Percentiles rank a stretch among this genome's conserved stretches.
Conservation (phyloP, 306 rosid species). For the Hippophae gyantsensis region DNA sequence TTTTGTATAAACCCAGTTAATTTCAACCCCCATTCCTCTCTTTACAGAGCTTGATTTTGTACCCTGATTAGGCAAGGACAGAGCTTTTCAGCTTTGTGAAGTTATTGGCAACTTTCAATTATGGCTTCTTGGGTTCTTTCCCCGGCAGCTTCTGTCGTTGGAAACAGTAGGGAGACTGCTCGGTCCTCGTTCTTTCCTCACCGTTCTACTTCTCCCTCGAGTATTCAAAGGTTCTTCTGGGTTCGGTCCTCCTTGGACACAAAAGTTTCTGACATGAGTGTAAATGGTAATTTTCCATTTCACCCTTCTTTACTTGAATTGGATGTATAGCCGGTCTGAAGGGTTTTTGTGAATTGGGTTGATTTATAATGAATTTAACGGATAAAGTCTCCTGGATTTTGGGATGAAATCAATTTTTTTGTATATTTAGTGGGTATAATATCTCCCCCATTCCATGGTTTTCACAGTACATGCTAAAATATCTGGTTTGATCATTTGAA, state of each 20-base stretch:
- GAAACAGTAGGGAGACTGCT: constrained; percentile 24
- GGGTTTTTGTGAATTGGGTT: neutral
- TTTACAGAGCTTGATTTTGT: too few species aligned
- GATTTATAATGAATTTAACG: neutral
- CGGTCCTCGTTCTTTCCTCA: constrained; percentile 21
- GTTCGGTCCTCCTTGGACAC: constrained; percentile 71
- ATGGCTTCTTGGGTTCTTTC: constrained; percentile 65
- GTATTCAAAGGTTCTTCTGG: constrained; percentile 20
- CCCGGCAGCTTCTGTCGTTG: constrained; percentile 40
- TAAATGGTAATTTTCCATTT: constrained; percentile 42
- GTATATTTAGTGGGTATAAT: too few species aligned
- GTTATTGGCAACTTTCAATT: neutral
- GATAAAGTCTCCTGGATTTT: neutral
- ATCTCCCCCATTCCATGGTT: too few species aligned
- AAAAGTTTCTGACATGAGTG: constrained; percentile 83
- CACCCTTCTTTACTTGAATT: neutral
- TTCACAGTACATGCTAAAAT: too few species aligned
- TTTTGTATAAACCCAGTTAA: neutral
- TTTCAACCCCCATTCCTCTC: too few species aligned
- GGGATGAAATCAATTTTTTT: too few species aligned
- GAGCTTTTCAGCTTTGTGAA: constrained; percentile 6
- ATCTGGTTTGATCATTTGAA: too few species aligned
- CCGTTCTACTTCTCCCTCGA: constrained; percentile 25
- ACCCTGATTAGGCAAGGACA: neutral
- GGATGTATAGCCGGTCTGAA: neutral